Evolutionary conservation across 306 rosid species (phyloP).

Genomic region (Aeschynomene evenia): DNA sequence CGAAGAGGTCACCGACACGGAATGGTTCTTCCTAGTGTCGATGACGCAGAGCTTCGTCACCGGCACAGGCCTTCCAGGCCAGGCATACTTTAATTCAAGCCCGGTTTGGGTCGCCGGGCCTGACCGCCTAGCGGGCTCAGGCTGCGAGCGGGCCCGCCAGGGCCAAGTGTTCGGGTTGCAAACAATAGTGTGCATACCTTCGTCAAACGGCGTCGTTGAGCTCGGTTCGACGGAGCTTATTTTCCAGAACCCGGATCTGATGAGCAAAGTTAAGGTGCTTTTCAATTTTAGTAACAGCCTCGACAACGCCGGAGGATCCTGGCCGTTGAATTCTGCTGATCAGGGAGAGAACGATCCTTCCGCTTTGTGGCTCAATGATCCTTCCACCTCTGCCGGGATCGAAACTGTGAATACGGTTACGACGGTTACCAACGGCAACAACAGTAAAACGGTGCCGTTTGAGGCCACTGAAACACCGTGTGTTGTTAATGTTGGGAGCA

Average conservation of each 20-base stretch:
- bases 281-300: slow-evolving; percentile 62
- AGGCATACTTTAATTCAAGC: slow-evolving; percentile 52
- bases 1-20: slow-evolving; percentile 90
- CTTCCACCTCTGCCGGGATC: slow-evolving; percentile 4
- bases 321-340: slow-evolving; percentile 53
- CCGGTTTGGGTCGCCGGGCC: slow-evolving; percentile 71
- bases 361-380: slow-evolving; percentile 76
- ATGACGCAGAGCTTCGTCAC: slow-evolving; percentile 81
- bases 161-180: slow-evolving; percentile 66
- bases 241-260: slow-evolving; percentile 68
- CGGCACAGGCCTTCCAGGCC: slow-evolving; percentile 72
- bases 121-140: slow-evolving; percentile 43
- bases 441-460: slow-evolving; percentile 42
- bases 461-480: slow-evolving; percentile 67
- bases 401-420: slow-evolving; percentile 37
- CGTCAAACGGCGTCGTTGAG: slow-evolving; percentile 79
- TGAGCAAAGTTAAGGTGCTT: slow-evolving; percentile 62
- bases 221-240: slow-evolving; percentile 75
- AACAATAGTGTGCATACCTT: slow-evolving; percentile 76
- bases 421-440: not conserved
- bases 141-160: slow-evolving; percentile 77
- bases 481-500: slow-evolving; percentile 35
- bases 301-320: slow-evolving; percentile 51
- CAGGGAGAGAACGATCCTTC: slow-evolving; percentile 89
- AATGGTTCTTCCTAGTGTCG: slow-evolving; percentile 90